Base-by-base conservation (phyloP, 352 stramenopile species). In the Phytophthora macrochlamydospora region DNA sequence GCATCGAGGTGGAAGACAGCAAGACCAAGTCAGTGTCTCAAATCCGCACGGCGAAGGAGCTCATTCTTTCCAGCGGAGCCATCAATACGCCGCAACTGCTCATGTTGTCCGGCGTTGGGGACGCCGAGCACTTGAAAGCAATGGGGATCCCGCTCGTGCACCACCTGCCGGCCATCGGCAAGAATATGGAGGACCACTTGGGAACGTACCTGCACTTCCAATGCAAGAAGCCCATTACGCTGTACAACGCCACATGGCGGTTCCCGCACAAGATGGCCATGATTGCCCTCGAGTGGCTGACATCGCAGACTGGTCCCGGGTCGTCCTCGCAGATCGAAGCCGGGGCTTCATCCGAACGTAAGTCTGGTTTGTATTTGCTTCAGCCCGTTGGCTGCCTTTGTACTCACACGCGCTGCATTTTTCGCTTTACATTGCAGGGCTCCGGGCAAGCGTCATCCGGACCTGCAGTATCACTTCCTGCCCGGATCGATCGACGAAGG, bases 121-220 rank as follows among this genome's bases (percentile, higher is more conserved):
- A 93, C 59, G 75, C 66, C 6, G 62, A 91, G 11, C 74, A 93
- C 51, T 50, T 96, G 38, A 85, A 90, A 31, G 70, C 91, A 12
- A 45, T 93, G 13, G 81, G 68, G 29, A 75, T 96, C 38, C 83
- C 85, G 2, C 59, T 94, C 14, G 78, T 94, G 24, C 76, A 91
- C 37, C 68, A 95, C 59, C 12, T 91, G 32, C 81, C 87, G 2
- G 85, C 85, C 29, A 83, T 96, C 14, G 88, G 88, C 4, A 72
- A 92, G 55, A 91, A 96, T 75, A 85, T 96, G 78, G 82, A 94
- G 54, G 88, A 96, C 48, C 88, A 96, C 56, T 59, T 94, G 37
- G 88, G 93, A 42, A 67, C 91, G 14, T 92, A 95, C 64, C 71
- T 96, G 56, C 86, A 95, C 61, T 95, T 93, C 75, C 57, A 79